phyloP scores from a whole-genome alignment of 306 rosid genomes.

The Delonix regia region DNA sequence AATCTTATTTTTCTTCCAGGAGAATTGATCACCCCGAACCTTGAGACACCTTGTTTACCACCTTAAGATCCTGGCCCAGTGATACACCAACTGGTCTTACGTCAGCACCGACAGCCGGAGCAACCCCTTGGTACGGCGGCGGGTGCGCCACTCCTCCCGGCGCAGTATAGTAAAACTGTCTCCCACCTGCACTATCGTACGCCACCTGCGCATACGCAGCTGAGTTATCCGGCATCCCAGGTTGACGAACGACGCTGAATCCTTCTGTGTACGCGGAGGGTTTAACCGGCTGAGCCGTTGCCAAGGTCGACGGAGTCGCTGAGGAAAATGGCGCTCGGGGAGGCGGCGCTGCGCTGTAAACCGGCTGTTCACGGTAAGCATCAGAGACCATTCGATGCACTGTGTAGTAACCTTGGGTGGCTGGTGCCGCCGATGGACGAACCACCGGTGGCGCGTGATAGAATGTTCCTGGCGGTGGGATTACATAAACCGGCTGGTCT shows the following conservation, averaged over 20 bases:
- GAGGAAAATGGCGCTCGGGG: constrained; percentile 39
- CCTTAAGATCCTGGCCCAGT: constrained; percentile 75
- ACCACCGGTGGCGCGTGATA: constrained; percentile 64
- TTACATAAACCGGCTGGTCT: constrained; percentile 68
- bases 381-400: constrained; percentile 69
- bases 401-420: constrained; percentile 66
- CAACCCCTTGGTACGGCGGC: constrained; percentile 55
- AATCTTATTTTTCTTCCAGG: not conserved
- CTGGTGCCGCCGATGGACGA: constrained; percentile 47
- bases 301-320: constrained; percentile 34
- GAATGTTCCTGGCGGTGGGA: constrained; percentile 53
- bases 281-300: constrained; percentile 58
- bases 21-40: constrained; percentile 56
- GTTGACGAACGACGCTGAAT: constrained; percentile 45
- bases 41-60: constrained; percentile 68
- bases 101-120: constrained; percentile 40
- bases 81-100: constrained; percentile 41
- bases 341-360: constrained; percentile 51
- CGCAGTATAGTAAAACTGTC: constrained; percentile 77
- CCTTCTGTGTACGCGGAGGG: constrained; percentile 59
- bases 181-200: constrained; percentile 67
- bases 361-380: constrained; percentile 71
- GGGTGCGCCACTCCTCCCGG: constrained; percentile 55
- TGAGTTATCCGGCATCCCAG: constrained; percentile 41
- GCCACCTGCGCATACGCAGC: constrained; percentile 47